Conservation (phyloP, 1,139 yeast species). For the Protomyces macrosporus region DNA sequence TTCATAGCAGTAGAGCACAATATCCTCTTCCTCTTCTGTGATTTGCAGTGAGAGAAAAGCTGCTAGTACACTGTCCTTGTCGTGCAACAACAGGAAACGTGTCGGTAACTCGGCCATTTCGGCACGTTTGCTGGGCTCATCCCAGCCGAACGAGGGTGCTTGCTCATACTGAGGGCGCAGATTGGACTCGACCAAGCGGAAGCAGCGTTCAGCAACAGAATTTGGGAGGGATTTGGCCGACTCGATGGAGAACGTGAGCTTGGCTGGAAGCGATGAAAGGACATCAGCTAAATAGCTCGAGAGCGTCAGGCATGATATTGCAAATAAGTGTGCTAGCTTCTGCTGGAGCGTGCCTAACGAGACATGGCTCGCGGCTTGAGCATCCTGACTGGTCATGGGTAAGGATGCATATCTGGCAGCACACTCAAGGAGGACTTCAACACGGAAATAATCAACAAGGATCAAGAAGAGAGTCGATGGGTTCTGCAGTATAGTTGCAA, state of each 20-base stretch:
- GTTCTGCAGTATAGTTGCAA: too few species aligned
- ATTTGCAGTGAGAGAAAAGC: conserved; percentile 30
- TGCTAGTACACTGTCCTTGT: conserved; percentile 25
- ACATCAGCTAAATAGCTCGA: too few species aligned
- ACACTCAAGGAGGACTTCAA: too few species aligned
- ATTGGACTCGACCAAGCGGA: background rate
- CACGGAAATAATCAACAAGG: too few species aligned
- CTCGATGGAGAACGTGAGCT: background rate
- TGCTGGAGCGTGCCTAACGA: too few species aligned
- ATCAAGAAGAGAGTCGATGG: too few species aligned
- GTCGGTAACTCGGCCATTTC: background rate
- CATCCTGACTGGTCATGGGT: too few species aligned
- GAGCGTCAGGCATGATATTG: too few species aligned
- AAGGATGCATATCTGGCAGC: too few species aligned
- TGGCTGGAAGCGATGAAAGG: background rate
- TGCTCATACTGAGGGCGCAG: background rate
- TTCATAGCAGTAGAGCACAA: conserved; percentile 29
- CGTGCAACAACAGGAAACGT: background rate
- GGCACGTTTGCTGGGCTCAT: background rate
- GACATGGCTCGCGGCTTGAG: too few species aligned
- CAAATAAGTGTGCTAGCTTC: too few species aligned
- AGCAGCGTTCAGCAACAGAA: background rate
- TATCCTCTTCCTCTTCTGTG: too few species aligned
- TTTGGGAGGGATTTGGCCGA: background rate
- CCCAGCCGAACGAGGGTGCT: background rate